phyloP scores from a whole-genome alignment of 1,284 basidiomycete genomes.

The Vanrija sp. region DNA sequence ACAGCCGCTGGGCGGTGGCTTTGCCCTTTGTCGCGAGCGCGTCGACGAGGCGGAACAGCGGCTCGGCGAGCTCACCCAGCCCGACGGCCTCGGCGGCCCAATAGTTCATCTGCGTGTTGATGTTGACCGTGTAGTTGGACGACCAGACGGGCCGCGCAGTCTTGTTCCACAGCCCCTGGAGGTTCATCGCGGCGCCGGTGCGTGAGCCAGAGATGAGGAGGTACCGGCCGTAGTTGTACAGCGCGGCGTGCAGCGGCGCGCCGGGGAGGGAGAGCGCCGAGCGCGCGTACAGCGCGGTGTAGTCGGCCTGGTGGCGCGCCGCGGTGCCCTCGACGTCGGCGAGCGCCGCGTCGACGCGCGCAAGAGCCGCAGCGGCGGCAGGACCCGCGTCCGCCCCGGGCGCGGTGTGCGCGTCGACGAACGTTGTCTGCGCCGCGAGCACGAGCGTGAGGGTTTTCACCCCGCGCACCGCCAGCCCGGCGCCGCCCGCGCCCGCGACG shows the following conservation, averaged over 20 bases:
- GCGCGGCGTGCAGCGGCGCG: constrained; percentile 4
- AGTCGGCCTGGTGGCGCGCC: neutral
- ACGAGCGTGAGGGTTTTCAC: neutral
- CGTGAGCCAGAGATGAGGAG: constrained; percentile 9
- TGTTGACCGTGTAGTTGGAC: constrained; percentile 13
- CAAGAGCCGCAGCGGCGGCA: neutral
- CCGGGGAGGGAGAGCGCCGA: neutral
- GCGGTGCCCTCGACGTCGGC: neutral
- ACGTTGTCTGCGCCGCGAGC: neutral
- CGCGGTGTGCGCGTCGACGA: neutral
- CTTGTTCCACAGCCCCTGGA: constrained; percentile 17
- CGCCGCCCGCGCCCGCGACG: neutral
- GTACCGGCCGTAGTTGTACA: constrained; percentile 16
- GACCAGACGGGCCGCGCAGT: constrained; percentile 9
- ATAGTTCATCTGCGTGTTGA: constrained; percentile 19
- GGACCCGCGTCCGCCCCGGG: no score
- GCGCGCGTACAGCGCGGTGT: neutral
- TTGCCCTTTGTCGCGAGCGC: constrained; percentile 4
- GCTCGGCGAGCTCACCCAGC: neutral
- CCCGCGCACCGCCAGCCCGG: neutral
- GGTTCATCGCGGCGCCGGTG: constrained; percentile 4
- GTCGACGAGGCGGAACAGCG: constrained; percentile 5
- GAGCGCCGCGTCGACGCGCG: neutral
- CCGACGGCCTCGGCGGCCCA: constrained; percentile 6
- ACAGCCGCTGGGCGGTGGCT: constrained; percentile 5